Evolutionary conservation across 176 grass and related monocot genomes (phyloP).

Genomic region (Oryza glumipatula): DNA sequence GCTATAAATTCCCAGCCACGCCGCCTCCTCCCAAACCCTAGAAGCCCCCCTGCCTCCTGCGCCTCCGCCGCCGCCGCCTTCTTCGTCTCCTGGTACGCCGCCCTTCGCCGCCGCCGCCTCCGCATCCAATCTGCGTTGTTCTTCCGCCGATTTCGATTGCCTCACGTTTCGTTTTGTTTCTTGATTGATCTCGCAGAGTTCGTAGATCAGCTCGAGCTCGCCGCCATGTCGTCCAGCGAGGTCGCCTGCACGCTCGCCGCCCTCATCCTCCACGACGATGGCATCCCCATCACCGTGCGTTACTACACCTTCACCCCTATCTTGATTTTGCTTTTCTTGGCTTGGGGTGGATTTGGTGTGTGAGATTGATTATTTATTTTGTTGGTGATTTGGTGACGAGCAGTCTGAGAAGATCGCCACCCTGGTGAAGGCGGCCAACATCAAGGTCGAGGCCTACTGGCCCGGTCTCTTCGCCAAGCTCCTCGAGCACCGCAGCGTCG

Average conservation of each 20-base stretch:
- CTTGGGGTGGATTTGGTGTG: neutral
- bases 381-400: neutral
- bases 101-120: neutral
- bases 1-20: neutral
- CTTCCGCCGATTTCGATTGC: neutral
- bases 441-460: conserved; percentile 89
- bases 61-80: neutral
- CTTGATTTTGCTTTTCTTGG: neutral
- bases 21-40: conserved; percentile 15
- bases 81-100: too few species aligned
- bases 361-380: neutral
- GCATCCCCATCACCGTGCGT: conserved; percentile 74
- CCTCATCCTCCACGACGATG: conserved; percentile 78
- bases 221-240: conserved; percentile 65
- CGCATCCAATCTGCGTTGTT: too few species aligned
- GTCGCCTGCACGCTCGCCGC: conserved; percentile 81
- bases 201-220: conserved; percentile 15
- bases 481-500: conserved; percentile 65
- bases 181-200: neutral
- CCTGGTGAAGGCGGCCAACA: conserved; percentile 68
- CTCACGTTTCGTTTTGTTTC: neutral
- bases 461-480: conserved; percentile 82
- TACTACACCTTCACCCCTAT: too few species aligned
- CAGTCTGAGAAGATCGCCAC: conserved; percentile 71
- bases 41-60: conserved; percentile 25